phyloP scores from a whole-genome alignment of 2,329 filamentous ascomycete species.

The Fusarium concolor region DNA sequence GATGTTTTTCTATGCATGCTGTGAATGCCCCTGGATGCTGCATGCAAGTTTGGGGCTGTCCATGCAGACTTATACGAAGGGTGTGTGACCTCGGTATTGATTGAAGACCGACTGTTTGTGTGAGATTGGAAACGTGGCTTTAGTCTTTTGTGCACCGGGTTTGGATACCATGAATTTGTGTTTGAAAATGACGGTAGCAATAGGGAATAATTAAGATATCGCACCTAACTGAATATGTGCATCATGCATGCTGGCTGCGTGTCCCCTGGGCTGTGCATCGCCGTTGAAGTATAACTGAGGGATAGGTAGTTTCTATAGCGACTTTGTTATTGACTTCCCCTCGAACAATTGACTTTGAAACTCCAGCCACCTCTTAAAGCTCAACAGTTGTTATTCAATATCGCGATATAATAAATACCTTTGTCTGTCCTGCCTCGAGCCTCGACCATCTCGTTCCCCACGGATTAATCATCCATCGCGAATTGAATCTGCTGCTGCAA shows the following conservation, averaged over 20 bases:
- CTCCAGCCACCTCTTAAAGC: not conserved
- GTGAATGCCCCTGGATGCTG: not conserved
- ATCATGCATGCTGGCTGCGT: not conserved
- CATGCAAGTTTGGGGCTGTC: slow-evolving; percentile 7
- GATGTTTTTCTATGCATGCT: not conserved
- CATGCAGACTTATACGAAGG: not conserved
- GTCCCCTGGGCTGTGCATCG: slow-evolving; percentile 14
- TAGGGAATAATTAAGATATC: not conserved
- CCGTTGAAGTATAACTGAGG: slow-evolving; percentile 5
- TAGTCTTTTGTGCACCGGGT: not conserved
- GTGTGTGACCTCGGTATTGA: not conserved
- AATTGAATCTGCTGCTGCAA: not conserved
- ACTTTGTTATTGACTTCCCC: slow-evolving; percentile 10
- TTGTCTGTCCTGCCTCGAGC: slow-evolving; percentile 7
- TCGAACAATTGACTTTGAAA: slow-evolving; percentile 2
- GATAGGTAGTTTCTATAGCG: slow-evolving; percentile 2
- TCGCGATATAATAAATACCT: slow-evolving; percentile 3
- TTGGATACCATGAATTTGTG: not conserved
- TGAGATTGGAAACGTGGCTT: not conserved
- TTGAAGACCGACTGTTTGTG: not conserved
- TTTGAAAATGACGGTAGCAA: not conserved
- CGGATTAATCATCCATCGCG: slow-evolving; percentile 1
- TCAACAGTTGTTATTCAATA: not conserved
- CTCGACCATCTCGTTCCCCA: slow-evolving; percentile 24
- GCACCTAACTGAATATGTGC: not conserved